phyloP scores from a whole-genome alignment of 306 rosid species.

The Elaeagnus macrophylla region DNA sequence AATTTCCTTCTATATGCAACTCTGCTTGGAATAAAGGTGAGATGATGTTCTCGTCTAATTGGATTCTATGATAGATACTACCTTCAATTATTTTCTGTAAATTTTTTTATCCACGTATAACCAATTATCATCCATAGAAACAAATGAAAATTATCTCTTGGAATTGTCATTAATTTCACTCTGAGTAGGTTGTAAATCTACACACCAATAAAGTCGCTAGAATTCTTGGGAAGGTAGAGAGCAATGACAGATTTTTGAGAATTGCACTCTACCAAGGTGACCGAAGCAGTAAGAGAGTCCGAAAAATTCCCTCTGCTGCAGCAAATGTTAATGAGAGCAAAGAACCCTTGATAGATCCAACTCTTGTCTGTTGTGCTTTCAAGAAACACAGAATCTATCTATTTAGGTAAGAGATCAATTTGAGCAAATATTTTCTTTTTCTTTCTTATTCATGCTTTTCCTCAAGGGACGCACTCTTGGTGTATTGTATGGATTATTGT shows the following conservation, averaged over 20 bases:
- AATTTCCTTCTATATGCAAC: constrained; percentile 89
- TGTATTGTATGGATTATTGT: background rate
- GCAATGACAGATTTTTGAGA: constrained; percentile 84
- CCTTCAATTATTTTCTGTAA: background rate
- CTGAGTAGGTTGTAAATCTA: no score
- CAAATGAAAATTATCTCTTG: background rate
- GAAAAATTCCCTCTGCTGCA: constrained; percentile 87
- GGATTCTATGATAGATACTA: constrained; percentile 7
- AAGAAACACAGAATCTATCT: constrained; percentile 92
- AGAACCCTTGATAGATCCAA: constrained; percentile 93
- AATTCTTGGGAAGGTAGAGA: constrained; percentile 96
- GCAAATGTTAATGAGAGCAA: constrained; percentile 92
- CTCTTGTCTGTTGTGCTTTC: constrained; percentile 93
- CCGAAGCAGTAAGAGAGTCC: constrained; percentile 66
- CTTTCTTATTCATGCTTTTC: background rate
- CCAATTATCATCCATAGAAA: background rate
- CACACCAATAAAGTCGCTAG: no score
- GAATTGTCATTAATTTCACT: no score
- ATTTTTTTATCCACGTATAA: background rate
- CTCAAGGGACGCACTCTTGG: constrained; percentile 7
- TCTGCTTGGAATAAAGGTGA: constrained; percentile 88
- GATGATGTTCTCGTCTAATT: constrained; percentile 22
- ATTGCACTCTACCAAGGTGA: constrained; percentile 93
- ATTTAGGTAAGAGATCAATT: constrained; percentile 52
- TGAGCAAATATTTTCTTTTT: background rate